These are phyloP conservation scores for Colletotrichum lupini DNA, from an alignment of 2,329 filamentous ascomycete genomes.

Conservation along the genomic window DNA sequence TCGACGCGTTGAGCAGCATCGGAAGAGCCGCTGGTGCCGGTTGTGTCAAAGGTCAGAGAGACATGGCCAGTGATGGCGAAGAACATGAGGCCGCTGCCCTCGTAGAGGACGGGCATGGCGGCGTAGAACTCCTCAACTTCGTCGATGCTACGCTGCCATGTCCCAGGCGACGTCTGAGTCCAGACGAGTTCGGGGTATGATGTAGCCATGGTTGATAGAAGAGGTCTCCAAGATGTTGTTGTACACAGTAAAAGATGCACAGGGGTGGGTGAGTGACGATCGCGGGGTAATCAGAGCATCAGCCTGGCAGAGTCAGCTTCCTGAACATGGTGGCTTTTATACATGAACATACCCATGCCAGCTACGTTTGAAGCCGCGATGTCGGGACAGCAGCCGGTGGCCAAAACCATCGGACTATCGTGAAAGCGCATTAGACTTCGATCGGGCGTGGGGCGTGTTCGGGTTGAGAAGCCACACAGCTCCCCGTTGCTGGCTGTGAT, in stretches of 20 bases:
- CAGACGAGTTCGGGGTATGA: conserved; percentile 37
- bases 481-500: background rate
- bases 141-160: conserved; percentile 51
- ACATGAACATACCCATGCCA: background rate
- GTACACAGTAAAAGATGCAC: background rate
- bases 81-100: conserved; percentile 50
- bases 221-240: background rate
- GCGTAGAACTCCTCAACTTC: conserved; percentile 55
- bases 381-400: background rate
- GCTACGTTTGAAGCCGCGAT: background rate
- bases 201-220: background rate
- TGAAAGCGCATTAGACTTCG: background rate
- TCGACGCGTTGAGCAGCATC: conserved; percentile 39
- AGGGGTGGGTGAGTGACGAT: background rate
- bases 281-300: background rate
- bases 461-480: background rate
- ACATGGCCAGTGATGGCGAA: conserved; percentile 55
- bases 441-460: background rate
- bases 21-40: background rate
- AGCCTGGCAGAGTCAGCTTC: background rate
- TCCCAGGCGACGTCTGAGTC: conserved; percentile 40
- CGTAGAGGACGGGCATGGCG: conserved; percentile 45
- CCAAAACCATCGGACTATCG: background rate
- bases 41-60: conserved; percentile 42
- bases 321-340: background rate